Base-by-base conservation (phyloP, 2,329 filamentous ascomycete genomes). In the Fusarium tjaetaba region DNA sequence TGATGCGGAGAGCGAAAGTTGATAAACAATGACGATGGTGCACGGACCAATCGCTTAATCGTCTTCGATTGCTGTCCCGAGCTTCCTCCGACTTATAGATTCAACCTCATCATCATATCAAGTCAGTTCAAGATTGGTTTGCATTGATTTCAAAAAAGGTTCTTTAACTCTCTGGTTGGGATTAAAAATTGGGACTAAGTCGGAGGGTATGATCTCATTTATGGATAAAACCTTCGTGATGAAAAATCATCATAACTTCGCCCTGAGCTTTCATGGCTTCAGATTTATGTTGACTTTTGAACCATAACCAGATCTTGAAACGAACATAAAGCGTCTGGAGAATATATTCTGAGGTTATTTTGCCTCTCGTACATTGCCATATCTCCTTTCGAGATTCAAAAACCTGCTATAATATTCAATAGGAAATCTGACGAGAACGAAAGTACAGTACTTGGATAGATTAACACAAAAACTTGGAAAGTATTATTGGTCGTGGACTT, bases 21-120 rank as follows among this genome's bases (percentile, higher is more conserved):
- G 22, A 66, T 71, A 71, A 70, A 71, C 61, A 67, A 52, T 32
- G 66, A 55, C 32, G 66, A 66, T 51, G 13, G 41, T 24, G 68
- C 68, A 71, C 68, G 51, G 68, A 18, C 68, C 67, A 57, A n/a
- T 34, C 38, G n/a, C 59, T 65, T 48, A 53, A 58, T 65, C 26
- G 18, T 39, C 38, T 30, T 53, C 24, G 30, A 24, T 18, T 32
- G 5, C 28, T 38, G 45, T 53, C 30, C 67, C 67, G 65, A 70
- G 51, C 58, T 70, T 70, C 51, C 39, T 43, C 65, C 65, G 67
- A 36, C 16, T 39, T 48, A 24, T 9, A 52, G 7, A 16, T 48
- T 48, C 34, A 65, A 65, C 28, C 8, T 43, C 13, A 26, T 52
- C 51, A 39, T 28, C 28, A 28, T 28, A 20, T 42, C 22, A 39